A percentile compares a stretch with the other conserved stretches of the same genome.
Evolutionary conservation across 306 rosid genomes (phyloP).

Genomic region (Alnus glutinosa): DNA sequence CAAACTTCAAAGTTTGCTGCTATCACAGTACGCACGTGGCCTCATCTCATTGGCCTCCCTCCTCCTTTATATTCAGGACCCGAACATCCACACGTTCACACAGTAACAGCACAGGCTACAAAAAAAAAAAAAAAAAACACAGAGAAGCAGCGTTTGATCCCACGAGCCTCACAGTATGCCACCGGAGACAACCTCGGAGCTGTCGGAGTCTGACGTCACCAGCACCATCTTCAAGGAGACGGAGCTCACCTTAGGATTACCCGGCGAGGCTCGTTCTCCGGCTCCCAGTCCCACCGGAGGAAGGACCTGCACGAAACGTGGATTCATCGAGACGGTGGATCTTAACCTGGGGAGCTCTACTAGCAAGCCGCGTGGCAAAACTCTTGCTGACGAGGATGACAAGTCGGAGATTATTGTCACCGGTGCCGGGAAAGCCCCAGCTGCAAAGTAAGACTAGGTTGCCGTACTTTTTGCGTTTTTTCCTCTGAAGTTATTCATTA

Average conservation of each 20-base stretch:
- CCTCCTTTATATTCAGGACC: not conserved
- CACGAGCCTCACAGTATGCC: not conserved
- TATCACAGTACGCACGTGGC: conserved; percentile 25
- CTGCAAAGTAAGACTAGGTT: conserved; percentile 12
- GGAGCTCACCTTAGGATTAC: conserved; percentile 32
- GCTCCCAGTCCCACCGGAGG: not conserved
- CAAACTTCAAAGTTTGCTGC: conserved; percentile 28
- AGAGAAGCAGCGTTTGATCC: not conserved
- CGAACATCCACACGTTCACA: not conserved
- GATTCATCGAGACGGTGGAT: conserved; percentile 25
- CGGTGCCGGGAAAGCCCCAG: conserved; percentile 10
- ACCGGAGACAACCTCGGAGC: not conserved
- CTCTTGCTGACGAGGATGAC: not conserved
- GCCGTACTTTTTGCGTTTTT: too few relatives aligned
- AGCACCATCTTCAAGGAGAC: conserved; percentile 29
- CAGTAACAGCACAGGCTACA: too few relatives aligned
- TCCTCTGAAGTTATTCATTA: not conserved
- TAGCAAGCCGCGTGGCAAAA: not conserved
- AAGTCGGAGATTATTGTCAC: not conserved
- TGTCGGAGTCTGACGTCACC: not conserved
- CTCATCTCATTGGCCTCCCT: not conserved
- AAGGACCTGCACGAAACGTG: conserved; percentile 18
- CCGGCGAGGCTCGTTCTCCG: conserved; percentile 10
- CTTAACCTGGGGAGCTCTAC: conserved; percentile 6
- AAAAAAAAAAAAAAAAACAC: not conserved